phyloP scores from a whole-genome alignment of 768 basidiomycete species.

The Podaxis rugospora region DNA sequence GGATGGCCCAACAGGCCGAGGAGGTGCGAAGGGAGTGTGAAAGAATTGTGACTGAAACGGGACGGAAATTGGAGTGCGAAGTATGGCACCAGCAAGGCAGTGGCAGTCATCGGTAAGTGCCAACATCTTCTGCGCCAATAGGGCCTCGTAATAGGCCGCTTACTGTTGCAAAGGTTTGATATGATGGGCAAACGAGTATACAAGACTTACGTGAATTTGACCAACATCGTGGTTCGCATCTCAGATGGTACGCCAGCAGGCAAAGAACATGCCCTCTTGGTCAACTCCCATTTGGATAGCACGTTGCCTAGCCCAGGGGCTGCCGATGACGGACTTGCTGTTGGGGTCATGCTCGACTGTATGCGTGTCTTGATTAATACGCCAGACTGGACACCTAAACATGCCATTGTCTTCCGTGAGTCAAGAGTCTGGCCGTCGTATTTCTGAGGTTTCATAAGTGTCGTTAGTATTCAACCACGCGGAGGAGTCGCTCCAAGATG shows the following conservation, averaged over 20 bases:
- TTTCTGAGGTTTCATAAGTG: neutral
- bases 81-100: constrained; percentile 88
- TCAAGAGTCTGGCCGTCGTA: constrained; percentile 12
- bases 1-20: constrained; percentile 70
- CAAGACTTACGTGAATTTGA: constrained; percentile 83
- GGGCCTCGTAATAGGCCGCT: neutral
- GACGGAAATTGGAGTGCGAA: constrained; percentile 79
- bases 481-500: constrained; percentile 94
- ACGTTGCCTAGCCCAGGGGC: constrained; percentile 88
- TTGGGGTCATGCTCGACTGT: constrained; percentile 90
- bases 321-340: constrained; percentile 82
- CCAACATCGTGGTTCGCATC: constrained; percentile 84
- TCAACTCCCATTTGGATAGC: constrained; percentile 88
- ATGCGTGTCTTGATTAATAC: constrained; percentile 72
- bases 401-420: constrained; percentile 82
- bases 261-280: constrained; percentile 79
- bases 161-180: constrained; percentile 62
- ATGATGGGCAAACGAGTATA: constrained; percentile 85
- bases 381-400: constrained; percentile 65
- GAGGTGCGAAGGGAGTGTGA: constrained; percentile 62
- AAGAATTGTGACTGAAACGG: constrained; percentile 34
- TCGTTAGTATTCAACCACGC: constrained; percentile 86
- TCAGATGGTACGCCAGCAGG: constrained; percentile 69
- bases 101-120: constrained; percentile 75
- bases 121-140: constrained; percentile 9